Conservation (phyloP, 257 asterid genomes). For the Solanum corneliomulleri region DNA sequence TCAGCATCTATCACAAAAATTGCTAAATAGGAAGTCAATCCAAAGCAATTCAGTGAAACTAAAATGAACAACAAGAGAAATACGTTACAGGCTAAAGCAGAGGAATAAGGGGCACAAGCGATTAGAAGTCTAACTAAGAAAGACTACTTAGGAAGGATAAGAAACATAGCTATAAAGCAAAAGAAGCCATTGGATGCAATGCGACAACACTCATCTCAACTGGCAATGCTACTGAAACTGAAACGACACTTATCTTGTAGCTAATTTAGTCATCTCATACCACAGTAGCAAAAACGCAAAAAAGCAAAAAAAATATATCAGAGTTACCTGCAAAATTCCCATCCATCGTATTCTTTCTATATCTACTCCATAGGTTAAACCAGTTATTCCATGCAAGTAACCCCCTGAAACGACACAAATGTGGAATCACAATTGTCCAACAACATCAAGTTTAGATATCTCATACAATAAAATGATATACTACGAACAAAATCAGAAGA, state of each 20-base stretch:
- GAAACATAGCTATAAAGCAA: background rate
- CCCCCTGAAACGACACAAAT: conserved; percentile 55
- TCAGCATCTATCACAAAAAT: background rate
- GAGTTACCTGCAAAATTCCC: conserved; percentile 78
- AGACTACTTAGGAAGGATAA: background rate
- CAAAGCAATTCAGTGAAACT: background rate
- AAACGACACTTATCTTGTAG: background rate
- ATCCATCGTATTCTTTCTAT: conserved; percentile 53
- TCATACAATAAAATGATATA: background rate
- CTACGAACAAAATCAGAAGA: background rate
- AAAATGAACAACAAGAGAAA: background rate
- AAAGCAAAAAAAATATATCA: background rate
- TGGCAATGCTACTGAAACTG: background rate
- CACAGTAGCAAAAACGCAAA: background rate
- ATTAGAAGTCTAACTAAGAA: background rate
- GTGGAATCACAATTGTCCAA: background rate
- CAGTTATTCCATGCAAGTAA: conserved; percentile 69
- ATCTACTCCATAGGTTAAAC: conserved; percentile 84
- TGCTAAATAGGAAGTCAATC: background rate
- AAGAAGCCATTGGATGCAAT: background rate
- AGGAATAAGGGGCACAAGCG: background rate
- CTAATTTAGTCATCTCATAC: background rate
- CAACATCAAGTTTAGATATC: conserved; percentile 3
- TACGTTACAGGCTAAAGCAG: background rate
- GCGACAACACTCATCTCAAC: background rate